phyloP scores from a whole-genome alignment of 345 rosid species.

The Moricandia moricandioides region DNA sequence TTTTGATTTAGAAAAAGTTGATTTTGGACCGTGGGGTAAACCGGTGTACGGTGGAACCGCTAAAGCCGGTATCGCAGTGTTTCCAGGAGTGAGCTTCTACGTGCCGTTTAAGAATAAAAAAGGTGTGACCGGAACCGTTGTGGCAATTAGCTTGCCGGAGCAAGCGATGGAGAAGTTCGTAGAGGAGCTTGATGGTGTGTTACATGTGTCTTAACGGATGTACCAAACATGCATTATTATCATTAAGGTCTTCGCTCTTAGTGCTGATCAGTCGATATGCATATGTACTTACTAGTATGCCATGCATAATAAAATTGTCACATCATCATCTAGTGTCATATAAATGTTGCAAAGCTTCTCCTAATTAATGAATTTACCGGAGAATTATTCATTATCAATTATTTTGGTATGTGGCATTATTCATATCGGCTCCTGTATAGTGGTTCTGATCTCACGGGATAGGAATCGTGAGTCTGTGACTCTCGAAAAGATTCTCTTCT shows the following conservation, averaged over 20 bases:
- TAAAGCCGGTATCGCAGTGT: constrained; percentile 40
- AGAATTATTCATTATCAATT: not conserved
- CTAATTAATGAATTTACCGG: not conserved
- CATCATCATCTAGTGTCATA: not conserved
- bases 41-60: constrained; percentile 53
- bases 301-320: not conserved
- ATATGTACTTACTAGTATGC: not conserved
- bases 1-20: constrained; percentile 41
- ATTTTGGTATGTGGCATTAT: not conserved
- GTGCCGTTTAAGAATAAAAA: constrained; percentile 39
- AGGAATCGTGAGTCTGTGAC: not conserved
- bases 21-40: constrained; percentile 62
- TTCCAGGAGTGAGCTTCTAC: constrained; percentile 46
- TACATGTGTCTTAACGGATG: not conserved
- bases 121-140: constrained; percentile 40
- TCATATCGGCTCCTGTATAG: not conserved
- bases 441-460: not conserved
- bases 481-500: not conserved
- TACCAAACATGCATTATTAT: not conserved
- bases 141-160: constrained; percentile 27
- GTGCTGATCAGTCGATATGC: not conserved
- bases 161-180: constrained; percentile 39
- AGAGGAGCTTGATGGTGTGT: constrained; percentile 2
- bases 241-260: not conserved
- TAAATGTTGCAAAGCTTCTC: not conserved